phyloP scores from a whole-genome alignment of 306 rosid species.

The Prunus dulcis region DNA sequence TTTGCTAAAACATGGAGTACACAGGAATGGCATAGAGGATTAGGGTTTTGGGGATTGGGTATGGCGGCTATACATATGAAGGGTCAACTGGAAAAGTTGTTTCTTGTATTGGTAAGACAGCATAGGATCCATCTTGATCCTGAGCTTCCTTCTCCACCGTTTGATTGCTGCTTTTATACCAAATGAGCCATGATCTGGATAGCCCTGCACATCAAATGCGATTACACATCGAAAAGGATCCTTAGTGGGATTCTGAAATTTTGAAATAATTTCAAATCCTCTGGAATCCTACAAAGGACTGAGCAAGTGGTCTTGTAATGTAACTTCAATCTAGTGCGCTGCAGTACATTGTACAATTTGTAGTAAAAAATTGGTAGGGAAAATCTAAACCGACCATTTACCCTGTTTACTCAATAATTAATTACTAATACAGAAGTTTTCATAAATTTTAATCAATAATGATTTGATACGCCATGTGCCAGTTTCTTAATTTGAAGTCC shows the following conservation, averaged over 20 bases:
- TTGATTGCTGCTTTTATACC: slow-evolving; percentile 20
- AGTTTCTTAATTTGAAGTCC: no score
- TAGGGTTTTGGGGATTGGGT: slow-evolving; percentile 7
- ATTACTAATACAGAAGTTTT: no score
- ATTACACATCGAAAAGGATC: slow-evolving; percentile 63
- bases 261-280: slow-evolving; percentile 23
- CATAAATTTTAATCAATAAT: no score
- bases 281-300: slow-evolving; percentile 27
- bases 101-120: slow-evolving; percentile 43
- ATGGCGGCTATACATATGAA: slow-evolving; percentile 6
- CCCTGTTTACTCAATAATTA: no score
- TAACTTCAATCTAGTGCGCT: slow-evolving; percentile 30
- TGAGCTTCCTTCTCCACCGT: slow-evolving; percentile 38
- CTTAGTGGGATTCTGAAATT: slow-evolving; percentile 36
- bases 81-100: slow-evolving; percentile 42
- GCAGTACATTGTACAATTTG: not conserved
- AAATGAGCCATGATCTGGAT: slow-evolving; percentile 23
- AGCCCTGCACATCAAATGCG: slow-evolving; percentile 36
- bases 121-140: slow-evolving; percentile 33
- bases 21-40: slow-evolving; percentile 16
- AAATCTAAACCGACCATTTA: not conserved
- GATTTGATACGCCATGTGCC: no score
- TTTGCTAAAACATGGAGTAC: slow-evolving; percentile 5
- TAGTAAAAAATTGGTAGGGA: not conserved
- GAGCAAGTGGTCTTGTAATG: slow-evolving; percentile 21